Evolutionary conservation across 108 stramenopile species (phyloP), one percentile per base, ranked within the genome.

Genomic region (Nitzschia palea): DNA sequence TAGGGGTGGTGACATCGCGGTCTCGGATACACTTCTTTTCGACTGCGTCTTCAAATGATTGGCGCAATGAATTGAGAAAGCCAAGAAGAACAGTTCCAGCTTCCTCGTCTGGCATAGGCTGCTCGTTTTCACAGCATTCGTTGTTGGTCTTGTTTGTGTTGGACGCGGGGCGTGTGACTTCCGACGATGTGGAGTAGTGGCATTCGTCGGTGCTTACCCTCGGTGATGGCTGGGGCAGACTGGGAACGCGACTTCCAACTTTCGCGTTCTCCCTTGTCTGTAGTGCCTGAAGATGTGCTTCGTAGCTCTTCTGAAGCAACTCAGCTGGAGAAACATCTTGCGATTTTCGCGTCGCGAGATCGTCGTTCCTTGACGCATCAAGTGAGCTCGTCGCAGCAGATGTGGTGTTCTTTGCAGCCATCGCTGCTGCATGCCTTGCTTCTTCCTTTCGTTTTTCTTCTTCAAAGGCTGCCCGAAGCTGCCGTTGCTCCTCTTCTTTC

Each of bases 31-130:
- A n/a, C n/a, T 76, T 67, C 45, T 67, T 18, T n/a, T 56, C 62
- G 14, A 70, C 44, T 18, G 76, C 79, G 9, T 75, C 72, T 68
- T 73, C 58, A 47, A 52, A 78, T 22, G 73, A 60, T 17, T 71
- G 44, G n/a, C 71, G 54, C 18, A 78, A 50, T 8, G 82, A 83
- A 33, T 63, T 74, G 42, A 83, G 32, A 55, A 83, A 76, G 0
- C 76, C 79, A 27, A 84, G 50, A 23, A 84, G 33, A 25, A 84
- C 68, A 18, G 62, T 45, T 18, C 71, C 74, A 28, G 65, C 82
- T 32, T 67, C 73, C 47, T 74, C 68, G 32, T 78, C 73, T 18
- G 66, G 65, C 29, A 50, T 65, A 44, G 54, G 29, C 47, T 64
- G 32, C 4, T 50, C 29, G 55, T 26, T 15, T 45, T 44, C 34